Base-by-base conservation (phyloP, 2,329 filamentous ascomycete species). In the Lachnum nothofagi region DNA sequence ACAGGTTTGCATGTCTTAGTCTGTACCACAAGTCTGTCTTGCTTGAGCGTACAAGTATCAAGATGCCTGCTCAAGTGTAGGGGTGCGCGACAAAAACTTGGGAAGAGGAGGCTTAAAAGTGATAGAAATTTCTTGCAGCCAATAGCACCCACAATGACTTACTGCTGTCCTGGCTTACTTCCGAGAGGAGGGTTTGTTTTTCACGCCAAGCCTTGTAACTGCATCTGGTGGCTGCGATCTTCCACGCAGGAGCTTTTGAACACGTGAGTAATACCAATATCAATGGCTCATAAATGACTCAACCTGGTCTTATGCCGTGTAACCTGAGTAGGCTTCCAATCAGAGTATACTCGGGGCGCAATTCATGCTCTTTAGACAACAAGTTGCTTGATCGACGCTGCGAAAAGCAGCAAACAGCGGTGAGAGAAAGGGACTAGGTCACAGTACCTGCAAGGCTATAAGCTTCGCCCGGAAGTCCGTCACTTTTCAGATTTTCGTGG, bases 341-440 rank as follows among this genome's bases (percentile, higher is more conserved):
- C 38, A 43, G 29, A 29, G 34, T 46, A 44, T 38, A 35, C 47
- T 39, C 46, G 43, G 39, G 43, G 45, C 49, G 41, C 25, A 25
- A 43, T 17, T 47, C 27, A 27, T 40, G 44, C 42, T 6, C 42
- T 52, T 19, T 46, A 39, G 43, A 46, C 44, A 34, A 52, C 41
- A 44, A 39, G 48, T 41, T 51, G 46, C 50, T 46, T 48, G 46
- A 50, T 46, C 50, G 57, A 57, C 58, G 57, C 53, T 58, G 37
- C 34, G 41, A 20, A 17, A 41, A 49, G 35, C 34, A 37, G 46
- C 51, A 60, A 59, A 60, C 55, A 56, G 59, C 58, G 59, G 59
- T 62, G 59, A 60, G 42, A 31, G 29, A 35, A 35, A 43, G 34
- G 35, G 34, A 37, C n/a, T 4, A 37, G 17, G 17, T 17, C 17